Evolutionary conservation across 2,329 filamentous ascomycete genomes (phyloP).

Genomic region (Ophiosphaerella korrae): DNA sequence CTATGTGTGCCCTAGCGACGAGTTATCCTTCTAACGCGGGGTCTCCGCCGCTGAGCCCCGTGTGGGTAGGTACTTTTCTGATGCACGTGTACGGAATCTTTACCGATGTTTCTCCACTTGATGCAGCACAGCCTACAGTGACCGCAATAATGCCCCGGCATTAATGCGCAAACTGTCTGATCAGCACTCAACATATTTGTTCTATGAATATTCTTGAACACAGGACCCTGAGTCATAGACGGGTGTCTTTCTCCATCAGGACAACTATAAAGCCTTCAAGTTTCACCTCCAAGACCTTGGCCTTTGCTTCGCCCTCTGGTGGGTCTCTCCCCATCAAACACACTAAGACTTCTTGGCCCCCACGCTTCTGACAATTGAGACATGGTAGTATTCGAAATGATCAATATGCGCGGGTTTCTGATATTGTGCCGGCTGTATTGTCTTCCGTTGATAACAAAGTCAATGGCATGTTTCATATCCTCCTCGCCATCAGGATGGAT

Average conservation of each 20-base stretch:
- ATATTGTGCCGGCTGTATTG: neutral
- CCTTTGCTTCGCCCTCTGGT: neutral
- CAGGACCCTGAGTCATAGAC: neutral
- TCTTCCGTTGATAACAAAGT: slow-evolving; percentile 3
- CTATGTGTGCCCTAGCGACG: too few species aligned
- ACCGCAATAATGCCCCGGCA: neutral
- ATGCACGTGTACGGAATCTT: neutral
- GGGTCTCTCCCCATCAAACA: slow-evolving; percentile 1
- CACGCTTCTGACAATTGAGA: slow-evolving; percentile 11
- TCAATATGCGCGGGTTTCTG: neutral
- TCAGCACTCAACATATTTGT: neutral
- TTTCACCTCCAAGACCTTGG: neutral
- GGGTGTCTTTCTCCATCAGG: neutral
- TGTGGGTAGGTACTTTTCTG: too few species aligned
- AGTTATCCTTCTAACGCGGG: too few species aligned
- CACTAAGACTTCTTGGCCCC: slow-evolving; percentile 15
- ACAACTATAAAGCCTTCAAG: neutral
- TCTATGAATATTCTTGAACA: slow-evolving; percentile 2
- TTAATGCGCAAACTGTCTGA: neutral
- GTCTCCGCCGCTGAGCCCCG: too few species aligned
- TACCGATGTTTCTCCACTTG: neutral
- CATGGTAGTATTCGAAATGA: slow-evolving; percentile 1
- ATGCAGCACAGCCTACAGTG: neutral
- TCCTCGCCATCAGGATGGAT: neutral
- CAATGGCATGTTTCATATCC: slow-evolving; percentile 9